Evolutionary conservation across 805 yeast genomes (phyloP), one percentile per base, ranked within the genome.

Genomic region (Saturnispora halmiae): DNA sequence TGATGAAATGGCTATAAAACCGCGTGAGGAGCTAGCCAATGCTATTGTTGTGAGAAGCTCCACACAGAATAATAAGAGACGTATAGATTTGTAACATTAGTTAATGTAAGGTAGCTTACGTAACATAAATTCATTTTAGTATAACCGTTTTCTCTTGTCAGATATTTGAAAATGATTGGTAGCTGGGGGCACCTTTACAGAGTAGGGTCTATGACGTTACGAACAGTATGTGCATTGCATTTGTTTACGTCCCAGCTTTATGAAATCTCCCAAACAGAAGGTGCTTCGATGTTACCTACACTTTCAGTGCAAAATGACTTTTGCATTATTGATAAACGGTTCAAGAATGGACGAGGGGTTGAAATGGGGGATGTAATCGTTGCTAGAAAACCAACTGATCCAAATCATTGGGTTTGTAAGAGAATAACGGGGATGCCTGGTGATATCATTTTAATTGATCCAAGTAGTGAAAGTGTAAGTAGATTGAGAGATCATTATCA

Each of bases 361-460:
- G 58, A 70, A 32, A 73, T 80, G 49, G 99, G 99, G 0, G 98
- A 92, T 55, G 72, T 90, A 41, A 73, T 92, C 2, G 92, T 90
- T 28, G 88, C 94, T 2, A 62, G 73, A 24, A 92, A 92, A 57
- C 98, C 99, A 1, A 83, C 94, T 2, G 88, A 82, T 48, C 94
- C 95, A 0, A 69, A 70, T 15, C 83, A 79, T 52, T 65, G 94
- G 42, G 94, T 92, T 2, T 92, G 98, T 55, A 92, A 92, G 54
- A 69, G 99, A 42, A 79, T 92, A 18, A 80, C 95, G 0, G 98
- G 97, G 0, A 81, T 90, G 94, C 94, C 96, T 0, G 97, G 97
- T 1, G 97, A 90, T 64, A 55, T 79, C 14, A 74, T 92, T 3
- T 58, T 81, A 40, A 69, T 83, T 3, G 96, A 92, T 56, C 96